These are phyloP conservation scores for Candida maris DNA, from an alignment of 805 yeast species.

Conservation along the genomic window DNA sequence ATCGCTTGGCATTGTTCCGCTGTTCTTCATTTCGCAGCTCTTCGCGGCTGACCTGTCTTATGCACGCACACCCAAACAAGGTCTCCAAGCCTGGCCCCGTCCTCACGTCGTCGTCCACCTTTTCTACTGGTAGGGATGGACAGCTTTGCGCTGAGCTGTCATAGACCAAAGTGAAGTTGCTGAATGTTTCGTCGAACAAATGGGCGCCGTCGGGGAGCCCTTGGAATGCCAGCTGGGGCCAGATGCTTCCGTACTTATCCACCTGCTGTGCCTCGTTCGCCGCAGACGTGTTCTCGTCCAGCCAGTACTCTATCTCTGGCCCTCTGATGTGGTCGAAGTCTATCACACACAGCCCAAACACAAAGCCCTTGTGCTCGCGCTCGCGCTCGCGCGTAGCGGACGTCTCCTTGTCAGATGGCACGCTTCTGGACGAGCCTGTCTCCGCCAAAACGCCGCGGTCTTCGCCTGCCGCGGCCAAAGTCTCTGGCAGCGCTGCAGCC, in stretches of 20 bases:
- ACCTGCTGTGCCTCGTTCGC: slow-evolving; percentile 33
- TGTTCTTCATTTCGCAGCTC: slow-evolving; percentile 43
- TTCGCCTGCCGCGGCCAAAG: not conserved
- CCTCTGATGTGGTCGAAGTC: slow-evolving; percentile 92
- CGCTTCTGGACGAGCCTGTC: no score
- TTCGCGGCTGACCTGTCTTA: slow-evolving; percentile 69
- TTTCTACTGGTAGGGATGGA: slow-evolving; percentile 40
- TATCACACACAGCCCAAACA: slow-evolving; percentile 84
- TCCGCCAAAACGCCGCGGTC: no score
- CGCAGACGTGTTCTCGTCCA: slow-evolving; percentile 37
- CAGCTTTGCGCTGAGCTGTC: slow-evolving; percentile 49
- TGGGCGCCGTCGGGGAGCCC: slow-evolving; percentile 97
- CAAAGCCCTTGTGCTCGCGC: slow-evolving; percentile 33
- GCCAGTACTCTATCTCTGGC: slow-evolving; percentile 93
- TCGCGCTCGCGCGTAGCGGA: no score
- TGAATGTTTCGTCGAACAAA: slow-evolving; percentile 86
- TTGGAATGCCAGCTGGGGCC: slow-evolving; percentile 91
- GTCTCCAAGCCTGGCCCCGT: slow-evolving; percentile 47
- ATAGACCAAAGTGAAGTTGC: slow-evolving; percentile 79
- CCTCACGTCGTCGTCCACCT: slow-evolving; percentile 21
- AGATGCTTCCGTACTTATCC: slow-evolving; percentile 40
- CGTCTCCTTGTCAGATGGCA: no score
- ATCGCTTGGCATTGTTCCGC: slow-evolving; percentile 39
- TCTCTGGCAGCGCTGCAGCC: not conserved
- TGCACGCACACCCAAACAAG: slow-evolving; percentile 92